These are phyloP conservation scores for Penicillium olsonii DNA, from an alignment of 2,329 filamentous ascomycete genomes.

Conservation along the genomic window DNA sequence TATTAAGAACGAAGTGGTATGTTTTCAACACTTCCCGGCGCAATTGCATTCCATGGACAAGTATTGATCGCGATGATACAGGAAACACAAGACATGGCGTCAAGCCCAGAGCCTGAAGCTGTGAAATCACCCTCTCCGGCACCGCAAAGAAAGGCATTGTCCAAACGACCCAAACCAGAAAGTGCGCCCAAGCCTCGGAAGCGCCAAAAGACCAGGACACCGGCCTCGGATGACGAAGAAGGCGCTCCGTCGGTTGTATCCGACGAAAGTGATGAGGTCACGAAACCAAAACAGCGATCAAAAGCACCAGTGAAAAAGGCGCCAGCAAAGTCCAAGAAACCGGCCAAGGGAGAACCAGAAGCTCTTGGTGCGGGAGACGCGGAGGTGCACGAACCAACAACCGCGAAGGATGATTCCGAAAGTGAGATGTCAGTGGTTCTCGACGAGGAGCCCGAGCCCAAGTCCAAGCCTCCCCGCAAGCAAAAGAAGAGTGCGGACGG, in stretches of 20 bases:
- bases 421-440: constrained; percentile 74
- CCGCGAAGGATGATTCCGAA: constrained; percentile 55
- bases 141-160: constrained; percentile 18
- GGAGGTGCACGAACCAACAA: constrained; percentile 15
- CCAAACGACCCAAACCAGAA: constrained; percentile 32
- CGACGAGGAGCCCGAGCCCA: constrained; percentile 68
- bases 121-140: constrained; percentile 17
- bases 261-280: constrained; percentile 23
- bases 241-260: constrained; percentile 2
- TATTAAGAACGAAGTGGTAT: constrained; percentile 56
- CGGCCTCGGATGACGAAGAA: constrained; percentile 27
- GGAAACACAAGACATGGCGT: constrained; percentile 33
- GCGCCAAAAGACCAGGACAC: constrained; percentile 34
- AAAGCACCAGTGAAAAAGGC: constrained; percentile 16
- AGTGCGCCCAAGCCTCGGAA: constrained; percentile 31
- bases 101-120: constrained; percentile 12
- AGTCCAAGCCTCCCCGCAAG: constrained; percentile 61
- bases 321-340: neutral
- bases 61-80: constrained; percentile 19
- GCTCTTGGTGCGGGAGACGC: constrained; percentile 18
- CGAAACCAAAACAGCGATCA: constrained; percentile 20
- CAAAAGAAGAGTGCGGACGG: constrained; percentile 33
- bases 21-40: constrained; percentile 17
- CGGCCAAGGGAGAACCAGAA: constrained; percentile 12
- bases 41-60: neutral